phyloP scores from a whole-genome alignment of 192 early-diverging fungal species.

The Entomortierella parvispora region DNA sequence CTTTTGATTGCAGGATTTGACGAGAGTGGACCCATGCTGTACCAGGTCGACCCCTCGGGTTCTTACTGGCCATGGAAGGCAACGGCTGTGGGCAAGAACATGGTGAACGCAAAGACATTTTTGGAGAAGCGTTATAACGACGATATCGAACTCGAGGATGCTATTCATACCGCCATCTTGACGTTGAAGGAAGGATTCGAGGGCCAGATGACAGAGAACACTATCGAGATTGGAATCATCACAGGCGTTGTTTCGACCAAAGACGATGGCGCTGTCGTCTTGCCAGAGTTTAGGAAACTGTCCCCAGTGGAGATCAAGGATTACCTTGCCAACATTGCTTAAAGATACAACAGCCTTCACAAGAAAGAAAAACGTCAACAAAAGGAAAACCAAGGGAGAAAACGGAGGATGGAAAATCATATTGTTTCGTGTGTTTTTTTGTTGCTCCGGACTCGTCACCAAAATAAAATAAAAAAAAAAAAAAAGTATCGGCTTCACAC shows the following conservation, averaged over 20 bases:
- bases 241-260: conserved; percentile 67
- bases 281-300: conserved; percentile 86
- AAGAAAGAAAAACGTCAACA: too few relatives aligned
- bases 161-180: conserved; percentile 98
- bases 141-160: conserved; percentile 97
- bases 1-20: conserved; percentile 96
- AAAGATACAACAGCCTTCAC: conserved; percentile 26
- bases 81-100: conserved; percentile 98
- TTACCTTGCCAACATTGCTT: conserved; percentile 96
- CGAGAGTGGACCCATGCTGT: conserved; percentile 89
- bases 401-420: too few relatives aligned
- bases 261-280: conserved; percentile 49
- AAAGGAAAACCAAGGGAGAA: too few relatives aligned
- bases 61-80: conserved; percentile 99
- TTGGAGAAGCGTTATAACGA: conserved; percentile 96
- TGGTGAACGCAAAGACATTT: conserved; percentile 99
- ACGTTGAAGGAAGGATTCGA: conserved; percentile 99
- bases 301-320: conserved; percentile 90
- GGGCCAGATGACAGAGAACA: conserved; percentile 96
- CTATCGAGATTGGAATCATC: conserved; percentile 95
- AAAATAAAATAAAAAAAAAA: too few relatives aligned
- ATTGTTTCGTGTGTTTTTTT: too few relatives aligned
- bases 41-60: conserved; percentile 99
- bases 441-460: too few relatives aligned
- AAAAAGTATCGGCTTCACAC: too few relatives aligned